Evolutionary conservation across 805 yeast genomes (phyloP).

Genomic region (Grigorovia transvaalensis): DNA sequence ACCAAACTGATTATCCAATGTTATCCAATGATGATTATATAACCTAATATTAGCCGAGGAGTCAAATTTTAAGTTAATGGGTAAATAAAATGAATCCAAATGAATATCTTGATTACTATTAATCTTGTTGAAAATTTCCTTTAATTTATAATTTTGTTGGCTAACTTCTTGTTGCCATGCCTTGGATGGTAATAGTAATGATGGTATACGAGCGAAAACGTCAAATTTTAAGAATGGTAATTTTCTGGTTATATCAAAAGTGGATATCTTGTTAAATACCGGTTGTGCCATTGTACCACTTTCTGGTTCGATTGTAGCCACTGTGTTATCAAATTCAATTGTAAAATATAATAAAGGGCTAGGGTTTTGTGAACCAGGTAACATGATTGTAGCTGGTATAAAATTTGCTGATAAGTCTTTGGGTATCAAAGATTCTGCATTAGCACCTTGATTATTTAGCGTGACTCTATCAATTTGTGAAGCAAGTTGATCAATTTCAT

Average conservation of each 20-base stretch:
- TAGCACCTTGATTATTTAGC: conserved; percentile 23
- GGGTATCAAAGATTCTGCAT: conserved; percentile 28
- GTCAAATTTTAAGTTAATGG: conserved; percentile 42
- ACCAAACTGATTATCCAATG: conserved; percentile 35
- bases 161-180: conserved; percentile 25
- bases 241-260: conserved; percentile 74
- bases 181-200: conserved; percentile 41
- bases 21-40: conserved; percentile 53
- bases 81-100: conserved; percentile 59
- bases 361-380: conserved; percentile 44
- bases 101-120: conserved; percentile 54
- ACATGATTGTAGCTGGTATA: conserved; percentile 45
- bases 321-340: conserved; percentile 90
- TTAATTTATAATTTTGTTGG: conserved; percentile 20
- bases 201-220: conserved; percentile 70
- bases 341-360: conserved; percentile 74
- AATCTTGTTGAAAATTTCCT: conserved; percentile 26
- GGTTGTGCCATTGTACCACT: conserved; percentile 73
- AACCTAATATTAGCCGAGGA: conserved; percentile 45
- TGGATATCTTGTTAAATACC: conserved; percentile 78
- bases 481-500: conserved; percentile 17
- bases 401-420: conserved; percentile 24
- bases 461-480: conserved; percentile 21
- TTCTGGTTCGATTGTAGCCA: conserved; percentile 77
- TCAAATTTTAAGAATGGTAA: conserved; percentile 58